Percentiles rank a stretch among this genome's conserved stretches.
Conservation (phyloP, 805 yeast genomes). For the Myxozyma vanderwaltii region DNA sequence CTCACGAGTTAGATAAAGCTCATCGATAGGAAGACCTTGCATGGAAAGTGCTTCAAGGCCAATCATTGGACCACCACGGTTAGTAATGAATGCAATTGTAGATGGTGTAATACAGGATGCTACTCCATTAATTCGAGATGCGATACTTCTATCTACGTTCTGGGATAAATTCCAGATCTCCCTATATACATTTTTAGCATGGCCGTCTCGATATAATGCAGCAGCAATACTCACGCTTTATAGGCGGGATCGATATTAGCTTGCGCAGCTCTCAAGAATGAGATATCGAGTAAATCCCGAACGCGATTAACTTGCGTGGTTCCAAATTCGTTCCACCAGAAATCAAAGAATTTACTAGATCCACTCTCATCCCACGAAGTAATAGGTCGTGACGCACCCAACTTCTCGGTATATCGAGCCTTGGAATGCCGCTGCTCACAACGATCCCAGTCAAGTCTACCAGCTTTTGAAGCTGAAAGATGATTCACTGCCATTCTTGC, state of each 20-base stretch:
- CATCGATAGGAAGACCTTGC: constrained; percentile 23
- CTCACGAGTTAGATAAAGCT: constrained; percentile 17
- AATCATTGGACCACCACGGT: constrained; percentile 25
- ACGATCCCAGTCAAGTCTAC: constrained; percentile 12
- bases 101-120: constrained; percentile 23
- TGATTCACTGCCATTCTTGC: not conserved
- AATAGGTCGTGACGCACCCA: constrained; percentile 12
- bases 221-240: constrained; percentile 5
- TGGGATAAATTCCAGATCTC: constrained; percentile 23
- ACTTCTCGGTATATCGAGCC: constrained; percentile 13
- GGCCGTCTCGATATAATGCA: not conserved
- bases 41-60: constrained; percentile 23
- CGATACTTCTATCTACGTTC: constrained; percentile 19
- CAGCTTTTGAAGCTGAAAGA: not conserved
- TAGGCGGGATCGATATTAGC: constrained; percentile 13
- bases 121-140: constrained; percentile 9
- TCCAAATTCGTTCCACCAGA: constrained; percentile 20
- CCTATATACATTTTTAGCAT: not conserved
- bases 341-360: constrained; percentile 3
- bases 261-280: constrained; percentile 14
- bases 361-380: constrained; percentile 17
- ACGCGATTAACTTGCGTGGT: constrained; percentile 17
- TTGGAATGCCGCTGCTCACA: constrained; percentile 18
- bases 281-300: constrained; percentile 15
- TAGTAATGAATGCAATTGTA: constrained; percentile 21